These are phyloP conservation scores for Taphrina pruni DNA, from an alignment of 1,139 yeast species.

Conservation along the genomic window DNA sequence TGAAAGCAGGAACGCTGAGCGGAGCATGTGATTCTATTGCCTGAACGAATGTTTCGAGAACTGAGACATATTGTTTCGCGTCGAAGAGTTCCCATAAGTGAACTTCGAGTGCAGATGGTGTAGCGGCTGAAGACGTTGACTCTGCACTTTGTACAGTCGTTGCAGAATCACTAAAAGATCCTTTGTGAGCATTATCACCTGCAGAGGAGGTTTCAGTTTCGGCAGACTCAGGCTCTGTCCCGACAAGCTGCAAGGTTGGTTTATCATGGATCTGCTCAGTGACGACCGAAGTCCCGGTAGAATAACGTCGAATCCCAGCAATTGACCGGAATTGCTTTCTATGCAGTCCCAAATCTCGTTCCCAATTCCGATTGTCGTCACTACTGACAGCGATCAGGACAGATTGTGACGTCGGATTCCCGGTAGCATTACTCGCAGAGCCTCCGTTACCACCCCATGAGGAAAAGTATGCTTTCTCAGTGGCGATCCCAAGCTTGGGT, in stretches of 20 bases:
- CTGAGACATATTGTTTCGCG: neutral
- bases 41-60: neutral
- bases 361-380: conserved; percentile 25
- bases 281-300: conserved; percentile 24
- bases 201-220: neutral
- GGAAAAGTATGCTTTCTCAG: conserved; percentile 32
- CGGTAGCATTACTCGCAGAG: conserved; percentile 22
- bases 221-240: neutral
- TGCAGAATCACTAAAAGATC: neutral
- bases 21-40: neutral
- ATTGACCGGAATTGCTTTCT: conserved; percentile 26
- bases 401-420: conserved; percentile 21
- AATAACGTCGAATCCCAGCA: conserved; percentile 34
- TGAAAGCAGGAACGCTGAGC: conserved; percentile 5
- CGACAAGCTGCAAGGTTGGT: neutral
- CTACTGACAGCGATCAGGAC: conserved; percentile 18
- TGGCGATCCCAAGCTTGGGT: conserved; percentile 33
- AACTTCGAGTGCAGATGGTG: neutral
- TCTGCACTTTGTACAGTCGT: neutral
- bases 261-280: conserved; percentile 1
- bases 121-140: neutral
- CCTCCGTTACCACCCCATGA: conserved; percentile 29
- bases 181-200: neutral
- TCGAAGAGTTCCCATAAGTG: neutral
- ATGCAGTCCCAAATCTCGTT: conserved; percentile 17